Evolutionary conservation across 768 basidiomycete species (phyloP), one percentile per base, ranked within the genome.

Genomic region (Daedaleopsis nitida): DNA sequence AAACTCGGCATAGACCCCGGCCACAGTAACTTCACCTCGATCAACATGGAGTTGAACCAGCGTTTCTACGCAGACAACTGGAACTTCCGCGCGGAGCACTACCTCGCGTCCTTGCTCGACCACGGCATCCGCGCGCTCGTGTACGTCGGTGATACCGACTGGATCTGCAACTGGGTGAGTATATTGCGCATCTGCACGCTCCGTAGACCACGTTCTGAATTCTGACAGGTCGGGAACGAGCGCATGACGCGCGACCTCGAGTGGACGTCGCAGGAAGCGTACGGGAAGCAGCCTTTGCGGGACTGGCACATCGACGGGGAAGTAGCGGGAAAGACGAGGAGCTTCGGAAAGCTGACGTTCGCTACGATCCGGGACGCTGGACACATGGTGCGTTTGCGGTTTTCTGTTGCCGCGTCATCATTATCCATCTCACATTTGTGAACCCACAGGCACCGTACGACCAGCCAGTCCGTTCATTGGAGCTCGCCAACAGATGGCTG

Each of bases 361-460:
- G 83, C 80, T 5, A 87, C 83, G 1, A 74, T 89, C 48, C 71
- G 80, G 43, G 86, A 79, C 10, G 90, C 88, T 17, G 90, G 90
- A 16, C 90, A 92, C 75, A 89, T 88, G 87, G 87, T 87, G n/a
- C 16, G 49, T 52, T 6, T 11, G 7, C 24, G 10, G 27, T 4
- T 0, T 23, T 10, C 1, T 23, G 10, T 5, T 12, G 19, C 13
- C 2, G 9, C 2, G 12, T 4, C 6, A 9, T 17, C 42, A 7
- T 3, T 19, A 12, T 7, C 27, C 27, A 3, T 32, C 19, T 21
- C 14, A 45, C 5, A 44, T 5, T 32, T 14, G 44, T 47, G 24
- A 32, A 17, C n/a, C 48, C 38, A 12, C 50, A 84, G 84, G 83
- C 80, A 34, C 87, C 87, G 3, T 85, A 83, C 64, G 84, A 90